Percentiles rank a stretch among this genome's conserved stretches.
Conservation (phyloP, 371 early-diverging fungal species). For the Mortierella sp. region DNA sequence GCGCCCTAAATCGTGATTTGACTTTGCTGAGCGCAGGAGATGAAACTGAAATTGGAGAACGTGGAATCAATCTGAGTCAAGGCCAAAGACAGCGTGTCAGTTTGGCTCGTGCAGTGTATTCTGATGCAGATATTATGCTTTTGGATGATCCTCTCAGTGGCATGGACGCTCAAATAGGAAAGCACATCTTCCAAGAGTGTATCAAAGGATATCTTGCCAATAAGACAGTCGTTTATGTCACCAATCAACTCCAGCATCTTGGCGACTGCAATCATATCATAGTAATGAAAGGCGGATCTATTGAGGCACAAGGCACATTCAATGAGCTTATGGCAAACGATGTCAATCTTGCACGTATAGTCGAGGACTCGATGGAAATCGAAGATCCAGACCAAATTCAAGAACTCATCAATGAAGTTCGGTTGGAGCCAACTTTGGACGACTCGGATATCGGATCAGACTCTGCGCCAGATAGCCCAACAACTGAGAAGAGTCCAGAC, state of each 20-base stretch:
- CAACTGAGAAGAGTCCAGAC: conserved; percentile 18
- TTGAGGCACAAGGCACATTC: conserved; percentile 78
- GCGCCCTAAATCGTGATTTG: conserved; percentile 78
- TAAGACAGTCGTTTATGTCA: conserved; percentile 74
- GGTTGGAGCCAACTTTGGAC: conserved; percentile 38
- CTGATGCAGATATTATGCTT: conserved; percentile 69
- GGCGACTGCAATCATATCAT: conserved; percentile 72
- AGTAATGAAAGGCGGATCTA: conserved; percentile 74
- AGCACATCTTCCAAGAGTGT: conserved; percentile 74
- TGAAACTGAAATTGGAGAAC: conserved; percentile 87
- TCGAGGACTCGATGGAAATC: conserved; percentile 64
- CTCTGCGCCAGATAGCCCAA: conserved; percentile 8
- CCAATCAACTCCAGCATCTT: conserved; percentile 73
- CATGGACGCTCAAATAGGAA: conserved; percentile 65
- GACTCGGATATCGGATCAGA: conserved; percentile 10
- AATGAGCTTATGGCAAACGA: conserved; percentile 71
- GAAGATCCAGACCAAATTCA: conserved; percentile 62
- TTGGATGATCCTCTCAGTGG: conserved; percentile 78
- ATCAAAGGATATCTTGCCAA: conserved; percentile 65
- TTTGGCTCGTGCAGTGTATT: conserved; percentile 81
- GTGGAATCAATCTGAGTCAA: conserved; percentile 83
- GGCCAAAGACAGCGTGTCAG: conserved; percentile 78
- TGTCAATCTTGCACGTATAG: conserved; percentile 58
- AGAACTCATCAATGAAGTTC: conserved; percentile 57
- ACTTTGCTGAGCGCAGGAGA: conserved; percentile 78